phyloP scores from a whole-genome alignment of 768 basidiomycete genomes.

The Mycena metata region DNA sequence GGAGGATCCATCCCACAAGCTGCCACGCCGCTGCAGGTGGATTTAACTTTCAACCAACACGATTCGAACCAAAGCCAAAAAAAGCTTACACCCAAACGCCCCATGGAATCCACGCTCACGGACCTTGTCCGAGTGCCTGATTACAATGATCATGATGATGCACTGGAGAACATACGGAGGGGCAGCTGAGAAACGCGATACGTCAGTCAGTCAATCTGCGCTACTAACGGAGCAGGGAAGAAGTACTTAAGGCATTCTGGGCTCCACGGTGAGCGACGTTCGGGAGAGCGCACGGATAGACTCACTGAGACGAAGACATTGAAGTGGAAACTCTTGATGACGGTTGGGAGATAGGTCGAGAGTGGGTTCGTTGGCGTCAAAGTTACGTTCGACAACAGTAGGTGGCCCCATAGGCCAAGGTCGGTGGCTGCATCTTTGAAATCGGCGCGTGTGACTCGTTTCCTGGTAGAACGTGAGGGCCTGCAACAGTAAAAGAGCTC shows the following conservation, averaged over 20 bases:
- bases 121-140: slow-evolving; percentile 50
- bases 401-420: slow-evolving; percentile 51
- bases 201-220: too few species aligned
- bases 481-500: too few species aligned
- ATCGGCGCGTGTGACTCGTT: slow-evolving; percentile 51
- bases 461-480: slow-evolving; percentile 35
- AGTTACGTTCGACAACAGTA: slow-evolving; percentile 51
- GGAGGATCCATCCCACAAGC: slow-evolving; percentile 52
- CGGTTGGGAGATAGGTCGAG: slow-evolving; percentile 52
- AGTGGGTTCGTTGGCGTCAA: slow-evolving; percentile 55
- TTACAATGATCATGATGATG: slow-evolving; percentile 49
- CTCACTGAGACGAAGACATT: slow-evolving; percentile 47
- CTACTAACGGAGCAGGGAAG: too few species aligned
- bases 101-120: slow-evolving; percentile 53
- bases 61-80: background rate
- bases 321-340: slow-evolving; percentile 56
- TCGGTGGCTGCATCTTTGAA: slow-evolving; percentile 54
- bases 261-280: too few species aligned
- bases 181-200: slow-evolving; percentile 35
- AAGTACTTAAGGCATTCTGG: slow-evolving; percentile 47
- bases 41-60: background rate
- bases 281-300: too few species aligned
- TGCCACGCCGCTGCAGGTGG: slow-evolving; percentile 52
- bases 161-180: slow-evolving; percentile 54
- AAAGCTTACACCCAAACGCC: slow-evolving; percentile 49